These are phyloP conservation scores for Lactarius akahatsu DNA, from an alignment of 768 basidiomycete species.

Conservation along the genomic window DNA sequence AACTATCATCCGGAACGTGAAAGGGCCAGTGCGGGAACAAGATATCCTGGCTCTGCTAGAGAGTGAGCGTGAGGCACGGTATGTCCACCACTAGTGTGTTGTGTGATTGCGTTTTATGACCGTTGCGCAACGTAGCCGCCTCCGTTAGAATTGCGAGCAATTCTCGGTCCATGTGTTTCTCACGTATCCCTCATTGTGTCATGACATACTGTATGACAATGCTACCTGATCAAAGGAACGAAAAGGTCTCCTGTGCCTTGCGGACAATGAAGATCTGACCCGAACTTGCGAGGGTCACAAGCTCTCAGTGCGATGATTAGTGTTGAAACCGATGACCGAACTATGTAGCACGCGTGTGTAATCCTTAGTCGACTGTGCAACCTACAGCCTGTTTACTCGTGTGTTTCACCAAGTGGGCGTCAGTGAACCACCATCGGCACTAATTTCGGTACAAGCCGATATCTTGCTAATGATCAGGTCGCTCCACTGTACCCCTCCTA, in stretches of 20 bases:
- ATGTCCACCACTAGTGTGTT: constrained; percentile 38
- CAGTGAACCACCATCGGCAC: not conserved
- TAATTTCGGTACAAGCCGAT: constrained; percentile 8
- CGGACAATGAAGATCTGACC: not conserved
- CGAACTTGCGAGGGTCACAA: not conserved
- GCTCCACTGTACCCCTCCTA: not conserved
- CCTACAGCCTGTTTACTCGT: not conserved
- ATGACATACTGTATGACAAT: constrained; percentile 29
- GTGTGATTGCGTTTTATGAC: constrained; percentile 4
- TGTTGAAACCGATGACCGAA: not conserved
- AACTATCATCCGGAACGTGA: constrained; percentile 98
- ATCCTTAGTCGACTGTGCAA: not conserved
- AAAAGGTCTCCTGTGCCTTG: constrained; percentile 9
- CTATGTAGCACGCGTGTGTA: not conserved
- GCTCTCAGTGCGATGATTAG: not conserved
- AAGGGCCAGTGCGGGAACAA: constrained; percentile 93
- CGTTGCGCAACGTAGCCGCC: constrained; percentile 33
- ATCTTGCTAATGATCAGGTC: not conserved
- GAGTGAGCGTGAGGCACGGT: constrained; percentile 99
- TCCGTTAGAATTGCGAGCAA: constrained; percentile 32
- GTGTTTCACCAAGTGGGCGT: not conserved
- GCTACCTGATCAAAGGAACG: constrained; percentile 8
- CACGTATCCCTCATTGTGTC: constrained; percentile 22
- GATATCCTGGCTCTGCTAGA: constrained; percentile 97
- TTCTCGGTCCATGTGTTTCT: constrained; percentile 7